Conservation (phyloP, 306 rosid genomes). For the Luffa aegyptiaca region DNA sequence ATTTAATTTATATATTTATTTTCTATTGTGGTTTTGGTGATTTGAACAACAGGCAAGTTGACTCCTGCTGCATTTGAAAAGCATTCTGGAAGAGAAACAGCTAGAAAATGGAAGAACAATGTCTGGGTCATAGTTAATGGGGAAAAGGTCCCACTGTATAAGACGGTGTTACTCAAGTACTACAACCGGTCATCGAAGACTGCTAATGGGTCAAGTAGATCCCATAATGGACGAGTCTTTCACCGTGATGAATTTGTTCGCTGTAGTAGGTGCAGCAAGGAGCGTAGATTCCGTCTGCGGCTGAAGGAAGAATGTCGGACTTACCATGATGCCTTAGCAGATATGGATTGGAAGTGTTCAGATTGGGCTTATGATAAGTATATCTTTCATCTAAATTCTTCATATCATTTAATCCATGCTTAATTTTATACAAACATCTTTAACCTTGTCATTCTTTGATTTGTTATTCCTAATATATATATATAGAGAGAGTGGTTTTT, state of each 20-base stretch:
- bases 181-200: slow-evolving; percentile 59
- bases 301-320: slow-evolving; percentile 75
- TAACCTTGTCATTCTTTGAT: neutral
- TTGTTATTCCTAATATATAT: neutral
- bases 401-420: neutral
- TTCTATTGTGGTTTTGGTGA: slow-evolving; percentile 4
- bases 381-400: slow-evolving; percentile 6
- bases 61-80: slow-evolving; percentile 94
- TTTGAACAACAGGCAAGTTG: slow-evolving; percentile 51
- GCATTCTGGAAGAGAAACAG: slow-evolving; percentile 95
- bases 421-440: neutral
- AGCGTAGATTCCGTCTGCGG: slow-evolving; percentile 85
- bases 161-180: slow-evolving; percentile 88
- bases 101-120: slow-evolving; percentile 97
- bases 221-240: slow-evolving; percentile 55
- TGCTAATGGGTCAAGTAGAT: slow-evolving; percentile 55
- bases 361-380: slow-evolving; percentile 88
- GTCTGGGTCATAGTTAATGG: slow-evolving; percentile 85
- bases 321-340: slow-evolving; percentile 84
- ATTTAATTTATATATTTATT: neutral
- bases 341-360: slow-evolving; percentile 67
- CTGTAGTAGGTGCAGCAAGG: slow-evolving; percentile 70
- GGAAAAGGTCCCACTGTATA: slow-evolving; percentile 77
- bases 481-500: neutral
- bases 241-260: slow-evolving; percentile 88